Conservation (phyloP, 148 eudicot genomes). For the Agrostemma githago region DNA sequence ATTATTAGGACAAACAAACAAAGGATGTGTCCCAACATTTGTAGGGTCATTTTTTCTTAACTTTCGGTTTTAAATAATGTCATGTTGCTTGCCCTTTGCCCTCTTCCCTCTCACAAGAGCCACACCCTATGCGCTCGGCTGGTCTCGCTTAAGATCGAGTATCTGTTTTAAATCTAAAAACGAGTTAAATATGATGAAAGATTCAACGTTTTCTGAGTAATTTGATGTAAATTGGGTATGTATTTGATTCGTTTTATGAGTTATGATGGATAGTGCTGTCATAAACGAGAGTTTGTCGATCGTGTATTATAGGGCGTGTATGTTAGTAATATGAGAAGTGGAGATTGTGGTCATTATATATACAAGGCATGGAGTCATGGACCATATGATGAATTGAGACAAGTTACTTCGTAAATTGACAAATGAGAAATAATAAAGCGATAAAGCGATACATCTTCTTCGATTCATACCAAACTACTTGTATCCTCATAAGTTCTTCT, state of each 20-base stretch:
- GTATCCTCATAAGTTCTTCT: too few relatives aligned
- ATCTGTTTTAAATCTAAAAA: too few relatives aligned
- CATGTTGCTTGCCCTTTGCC: conserved; percentile 12
- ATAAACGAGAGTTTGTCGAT: too few relatives aligned
- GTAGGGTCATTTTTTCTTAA: conserved; percentile 19
- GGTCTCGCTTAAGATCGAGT: too few relatives aligned
- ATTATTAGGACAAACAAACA: conserved; percentile 26
- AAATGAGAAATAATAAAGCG: too few relatives aligned
- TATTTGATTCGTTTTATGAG: too few relatives aligned
- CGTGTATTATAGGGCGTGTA: too few relatives aligned
- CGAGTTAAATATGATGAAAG: too few relatives aligned
- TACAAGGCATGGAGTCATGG: background rate
- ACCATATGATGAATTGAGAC: background rate
- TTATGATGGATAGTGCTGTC: too few relatives aligned
- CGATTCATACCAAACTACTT: background rate
- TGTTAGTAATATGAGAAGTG: background rate
- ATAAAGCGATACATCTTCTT: background rate
- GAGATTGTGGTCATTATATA: background rate
- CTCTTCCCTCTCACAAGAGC: conserved; percentile 24
- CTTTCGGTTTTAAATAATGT: conserved; percentile 27
- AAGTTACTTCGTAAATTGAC: background rate
- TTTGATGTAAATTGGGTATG: too few relatives aligned
- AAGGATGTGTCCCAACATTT: conserved; percentile 1
- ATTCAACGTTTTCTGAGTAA: too few relatives aligned
- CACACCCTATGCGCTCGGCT: background rate